Evolutionary conservation across 2,329 filamentous ascomycete species (phyloP).

Genomic region (Pseudonectria foliicola): DNA sequence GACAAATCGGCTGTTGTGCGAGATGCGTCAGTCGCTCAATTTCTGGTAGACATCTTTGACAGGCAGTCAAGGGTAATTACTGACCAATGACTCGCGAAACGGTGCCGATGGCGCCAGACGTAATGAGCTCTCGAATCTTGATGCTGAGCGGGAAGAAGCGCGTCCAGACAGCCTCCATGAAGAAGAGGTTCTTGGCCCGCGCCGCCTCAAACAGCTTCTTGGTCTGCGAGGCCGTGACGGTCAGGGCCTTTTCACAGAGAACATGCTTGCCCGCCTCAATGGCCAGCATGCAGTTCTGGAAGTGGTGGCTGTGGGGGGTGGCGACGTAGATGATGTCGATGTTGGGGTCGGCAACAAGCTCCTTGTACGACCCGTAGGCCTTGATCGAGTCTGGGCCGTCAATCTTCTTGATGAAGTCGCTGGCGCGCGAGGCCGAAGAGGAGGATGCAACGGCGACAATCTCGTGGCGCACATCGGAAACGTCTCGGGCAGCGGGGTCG

Average conservation of each 20-base stretch:
- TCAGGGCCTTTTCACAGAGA: constrained; percentile 86
- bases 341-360: constrained; percentile 69
- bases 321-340: constrained; percentile 85
- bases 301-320: constrained; percentile 88
- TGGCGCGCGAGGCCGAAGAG: constrained; percentile 60
- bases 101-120: constrained; percentile 47
- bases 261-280: constrained; percentile 81
- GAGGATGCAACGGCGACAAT: constrained; percentile 78
- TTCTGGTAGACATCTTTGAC: background rate
- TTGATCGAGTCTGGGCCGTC: constrained; percentile 61
- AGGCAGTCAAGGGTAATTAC: constrained; percentile 10
- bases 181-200: constrained; percentile 62
- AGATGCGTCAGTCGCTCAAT: constrained; percentile 4
- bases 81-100: constrained; percentile 53
- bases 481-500: constrained; percentile 62
- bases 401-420: constrained; percentile 64
- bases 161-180: constrained; percentile 90
- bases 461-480: constrained; percentile 66
- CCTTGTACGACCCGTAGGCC: constrained; percentile 74
- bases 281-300: constrained; percentile 82
- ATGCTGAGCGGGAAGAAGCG: constrained; percentile 80
- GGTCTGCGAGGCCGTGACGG: constrained; percentile 72
- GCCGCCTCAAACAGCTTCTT: constrained; percentile 66
- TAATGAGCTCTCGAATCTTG: constrained; percentile 60
- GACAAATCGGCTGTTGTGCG: constrained; percentile 48